Evolutionary conservation across 1,284 basidiomycete species (phyloP), one percentile per base, ranked within the genome.

Genomic region (Ganoderma meredithae): DNA sequence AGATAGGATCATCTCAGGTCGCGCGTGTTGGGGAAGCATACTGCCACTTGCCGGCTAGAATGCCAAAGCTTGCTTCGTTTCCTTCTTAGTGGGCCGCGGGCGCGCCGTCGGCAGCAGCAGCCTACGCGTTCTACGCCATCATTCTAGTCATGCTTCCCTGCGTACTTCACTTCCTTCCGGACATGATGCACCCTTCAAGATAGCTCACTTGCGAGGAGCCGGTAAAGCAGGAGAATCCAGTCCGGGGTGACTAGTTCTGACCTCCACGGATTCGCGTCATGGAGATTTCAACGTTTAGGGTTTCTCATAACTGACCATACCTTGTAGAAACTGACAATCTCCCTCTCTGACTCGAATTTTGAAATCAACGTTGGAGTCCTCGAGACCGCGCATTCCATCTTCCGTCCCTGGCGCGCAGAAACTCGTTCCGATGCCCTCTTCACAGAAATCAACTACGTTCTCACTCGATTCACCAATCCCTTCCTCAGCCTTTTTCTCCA

Each of bases 341-440:
- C 94, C 67, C 84, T 97, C 53, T 91, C 94, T 15, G 81, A 85
- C 10, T 86, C 90, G 22, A 90, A 98, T 77, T 96, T 94, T 79
- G 90, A 91, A 71, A 80, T 95, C 74, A 97, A 98, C 78, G 86
- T 96, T 47, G 95, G 94, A 64, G 94, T 99, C 9, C 86, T 99
- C 44, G 90, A 97, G 75, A 97, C 97, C 0, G 95, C 96, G 0
- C 97, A 99, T 80, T 96, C 95, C 52, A 99, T 99, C 76, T 99
- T 98, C 83, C 88, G 90, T 64, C 88, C 91, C 72, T 99, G 97
- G 97, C 89, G 97, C 64, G 90, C 95, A 5, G 93, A 94, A 75
- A 94, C 97, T 76, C 90, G 96, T 66, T 93, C 94, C 7, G 92
- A 99, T 81, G 80, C 86, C 53, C 90, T 99, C 62, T 99, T 93